phyloP scores from a whole-genome alignment of 768 basidiomycete species.

The Termitomyces titanicus region DNA sequence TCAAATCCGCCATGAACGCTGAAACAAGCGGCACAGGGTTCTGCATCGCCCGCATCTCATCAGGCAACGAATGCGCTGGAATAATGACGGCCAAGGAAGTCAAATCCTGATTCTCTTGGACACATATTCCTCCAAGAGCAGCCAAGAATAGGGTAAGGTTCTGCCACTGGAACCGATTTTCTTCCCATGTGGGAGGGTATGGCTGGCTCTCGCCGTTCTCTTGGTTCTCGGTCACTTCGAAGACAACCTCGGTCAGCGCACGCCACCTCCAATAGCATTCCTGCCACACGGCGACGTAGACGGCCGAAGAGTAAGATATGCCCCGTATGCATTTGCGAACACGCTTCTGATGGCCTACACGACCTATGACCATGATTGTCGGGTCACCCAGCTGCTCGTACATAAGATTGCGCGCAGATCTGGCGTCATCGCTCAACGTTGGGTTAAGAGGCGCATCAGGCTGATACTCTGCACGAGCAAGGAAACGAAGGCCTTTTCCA shows the following conservation, averaged over 20 bases:
- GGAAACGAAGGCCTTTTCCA: slow-evolving; percentile 61
- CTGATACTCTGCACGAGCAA: slow-evolving; percentile 65
- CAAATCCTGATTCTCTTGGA: slow-evolving; percentile 48
- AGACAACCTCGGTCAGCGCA: slow-evolving; percentile 55
- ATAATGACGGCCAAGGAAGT: slow-evolving; percentile 51
- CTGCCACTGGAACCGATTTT: slow-evolving; percentile 79
- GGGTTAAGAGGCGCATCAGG: slow-evolving; percentile 51
- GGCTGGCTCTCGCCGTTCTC: slow-evolving; percentile 22
- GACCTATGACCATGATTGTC: slow-evolving; percentile 64
- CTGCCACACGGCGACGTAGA: slow-evolving; percentile 79
- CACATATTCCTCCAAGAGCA: slow-evolving; percentile 65
- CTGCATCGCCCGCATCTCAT: slow-evolving; percentile 62
- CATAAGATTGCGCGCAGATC: slow-evolving; percentile 64
- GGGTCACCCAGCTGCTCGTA: slow-evolving; percentile 82
- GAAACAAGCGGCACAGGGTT: slow-evolving; percentile 57
- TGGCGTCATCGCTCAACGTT: slow-evolving; percentile 54
- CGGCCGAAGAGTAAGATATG: slow-evolving; percentile 58
- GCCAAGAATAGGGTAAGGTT: slow-evolving; percentile 79
- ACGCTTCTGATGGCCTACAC: slow-evolving; percentile 77
- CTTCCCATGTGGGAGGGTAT: slow-evolving; percentile 35
- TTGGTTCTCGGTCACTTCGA: slow-evolving; percentile 33
- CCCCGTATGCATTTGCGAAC: slow-evolving; percentile 67
- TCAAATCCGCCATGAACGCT: slow-evolving; percentile 64
- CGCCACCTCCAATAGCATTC: slow-evolving; percentile 81
- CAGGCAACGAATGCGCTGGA: slow-evolving; percentile 59